A percentile compares a stretch with the other conserved stretches of the same genome.
Conservation (phyloP, 345 rosid species). For the Eucalyptus decipiens region DNA sequence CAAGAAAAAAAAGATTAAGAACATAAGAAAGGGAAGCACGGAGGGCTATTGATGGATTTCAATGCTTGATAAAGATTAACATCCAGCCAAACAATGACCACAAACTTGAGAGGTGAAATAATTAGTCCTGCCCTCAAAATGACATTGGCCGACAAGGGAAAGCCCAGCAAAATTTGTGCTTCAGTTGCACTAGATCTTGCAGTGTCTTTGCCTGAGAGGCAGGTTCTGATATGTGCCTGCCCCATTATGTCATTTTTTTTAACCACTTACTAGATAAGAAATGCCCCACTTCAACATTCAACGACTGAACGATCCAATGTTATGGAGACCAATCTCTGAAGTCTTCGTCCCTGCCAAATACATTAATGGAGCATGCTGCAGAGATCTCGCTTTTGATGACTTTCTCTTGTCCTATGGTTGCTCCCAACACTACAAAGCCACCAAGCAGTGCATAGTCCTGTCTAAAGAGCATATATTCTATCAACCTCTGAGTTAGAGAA, state of each 20-base stretch:
- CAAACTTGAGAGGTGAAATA: not conserved
- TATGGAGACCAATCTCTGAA: not conserved
- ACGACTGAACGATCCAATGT: not conserved
- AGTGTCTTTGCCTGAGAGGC: not conserved
- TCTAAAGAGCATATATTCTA: not conserved
- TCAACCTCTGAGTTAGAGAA: conserved; percentile 7
- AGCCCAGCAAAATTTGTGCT: not conserved
- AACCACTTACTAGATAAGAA: not conserved
- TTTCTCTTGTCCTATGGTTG: not conserved
- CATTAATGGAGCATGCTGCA: not conserved
- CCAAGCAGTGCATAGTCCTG: not conserved
- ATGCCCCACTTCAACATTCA: not conserved
- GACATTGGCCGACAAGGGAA: not conserved
- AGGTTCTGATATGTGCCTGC: not conserved
- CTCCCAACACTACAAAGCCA: not conserved
- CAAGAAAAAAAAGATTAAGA: not conserved
- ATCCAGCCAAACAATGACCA: not conserved
- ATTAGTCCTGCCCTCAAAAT: not conserved
- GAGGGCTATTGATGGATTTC: not conserved
- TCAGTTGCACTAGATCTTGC: not conserved
- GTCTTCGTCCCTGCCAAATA: not conserved
- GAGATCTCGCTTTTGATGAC: not conserved
- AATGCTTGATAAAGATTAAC: not conserved
- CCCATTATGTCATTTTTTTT: not conserved
- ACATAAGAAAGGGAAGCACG: not conserved